Base-by-base conservation (phyloP, 306 rosid genomes). In the Vigna reflexopilosa region DNA sequence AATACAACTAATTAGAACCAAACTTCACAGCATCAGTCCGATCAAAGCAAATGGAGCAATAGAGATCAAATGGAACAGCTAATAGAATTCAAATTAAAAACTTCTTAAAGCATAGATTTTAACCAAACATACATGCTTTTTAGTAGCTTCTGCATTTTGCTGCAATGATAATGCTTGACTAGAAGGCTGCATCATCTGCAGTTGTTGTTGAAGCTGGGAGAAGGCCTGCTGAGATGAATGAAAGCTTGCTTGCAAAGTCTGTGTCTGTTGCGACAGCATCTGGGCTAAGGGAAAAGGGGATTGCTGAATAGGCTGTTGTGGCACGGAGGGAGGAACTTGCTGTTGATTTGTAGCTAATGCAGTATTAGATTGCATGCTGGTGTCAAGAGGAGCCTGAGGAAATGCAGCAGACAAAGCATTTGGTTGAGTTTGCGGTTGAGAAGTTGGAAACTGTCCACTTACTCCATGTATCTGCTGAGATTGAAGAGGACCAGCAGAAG, bases 201-300 rank as follows among this genome's bases (percentile, higher is more conserved):
- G 20, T 76, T 94, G 95, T 81, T 92, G 98, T 68, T 95, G 98
- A 80, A 95, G 86, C 91, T 91, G 97, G 66, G 98, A 91, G 83
- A 94, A 92, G 42, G 97, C 97, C 82, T 94, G 96, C 88, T 86
- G 97, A 70, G 98, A 94, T 12, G 98, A 90, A 87, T 94, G 90
- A 83, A 91, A 92, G 86, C 96, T 95, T 48, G 98, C 98, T 83
- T 95, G 95, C 80, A 92, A 89, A 77, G 82, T 84, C 81, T 92
- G 98, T 58, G 90, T 95, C 77, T 93, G 98, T 75, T 95, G 98
- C 4, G 98, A 91, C 79, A 92, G 52, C 97, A 92, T 88, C 85
- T 92, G 98, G 61, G 97, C 98, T 81, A 92, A 83, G 64, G 88
- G 97, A 75, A 98, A 92, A 70, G 98, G 92, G 16, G 97, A 85